Evolutionary conservation across 78 protist species (phyloP).

Genomic region (Dictyostelium firmibasis): DNA sequence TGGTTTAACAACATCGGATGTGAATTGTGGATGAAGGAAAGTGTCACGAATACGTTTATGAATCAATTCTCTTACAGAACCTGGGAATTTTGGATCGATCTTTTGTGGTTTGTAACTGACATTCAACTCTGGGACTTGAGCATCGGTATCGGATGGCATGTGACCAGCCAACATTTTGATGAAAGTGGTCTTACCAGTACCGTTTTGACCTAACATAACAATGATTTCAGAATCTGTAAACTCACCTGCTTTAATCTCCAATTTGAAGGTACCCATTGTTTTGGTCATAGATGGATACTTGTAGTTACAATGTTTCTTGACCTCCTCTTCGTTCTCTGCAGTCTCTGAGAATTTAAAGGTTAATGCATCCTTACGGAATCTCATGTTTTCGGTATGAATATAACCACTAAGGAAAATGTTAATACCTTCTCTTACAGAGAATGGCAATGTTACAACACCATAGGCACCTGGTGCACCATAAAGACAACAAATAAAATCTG

Average conservation of each 20-base stretch:
- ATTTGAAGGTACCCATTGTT: slow-evolving; percentile 90
- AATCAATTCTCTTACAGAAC: slow-evolving; percentile 69
- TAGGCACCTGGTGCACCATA: slow-evolving; percentile 99
- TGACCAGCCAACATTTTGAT: slow-evolving; percentile 98
- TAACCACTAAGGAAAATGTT: slow-evolving; percentile 99
- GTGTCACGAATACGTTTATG: slow-evolving; percentile 91
- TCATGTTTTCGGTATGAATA: slow-evolving; percentile 99
- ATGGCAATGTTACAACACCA: slow-evolving; percentile 99
- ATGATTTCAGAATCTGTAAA: slow-evolving; percentile 98
- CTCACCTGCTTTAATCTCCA: slow-evolving; percentile 94
- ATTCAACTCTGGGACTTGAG: slow-evolving; percentile 90
- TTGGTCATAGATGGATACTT: slow-evolving; percentile 97
- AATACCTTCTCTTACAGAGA: slow-evolving; percentile 99
- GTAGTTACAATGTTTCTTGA: slow-evolving; percentile 79
- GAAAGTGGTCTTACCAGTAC: slow-evolving; percentile 99
- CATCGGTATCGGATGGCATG: slow-evolving; percentile 90
- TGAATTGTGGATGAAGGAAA: slow-evolving; percentile 97
- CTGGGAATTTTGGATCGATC: slow-evolving; percentile 97
- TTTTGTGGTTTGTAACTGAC: slow-evolving; percentile 99
- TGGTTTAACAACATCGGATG: slow-evolving; percentile 98
- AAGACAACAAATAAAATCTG: slow-evolving; percentile 98
- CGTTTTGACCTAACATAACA: slow-evolving; percentile 99
- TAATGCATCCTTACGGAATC: slow-evolving; percentile 98
- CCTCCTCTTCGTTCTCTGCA: slow-evolving; percentile 81
- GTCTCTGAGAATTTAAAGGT: slow-evolving; percentile 88